A percentile compares a stretch with the other conserved stretches of the same genome.
These are phyloP conservation scores for Acorus gramineus DNA, from an alignment of 106 monocot species.

Conservation along the genomic window DNA sequence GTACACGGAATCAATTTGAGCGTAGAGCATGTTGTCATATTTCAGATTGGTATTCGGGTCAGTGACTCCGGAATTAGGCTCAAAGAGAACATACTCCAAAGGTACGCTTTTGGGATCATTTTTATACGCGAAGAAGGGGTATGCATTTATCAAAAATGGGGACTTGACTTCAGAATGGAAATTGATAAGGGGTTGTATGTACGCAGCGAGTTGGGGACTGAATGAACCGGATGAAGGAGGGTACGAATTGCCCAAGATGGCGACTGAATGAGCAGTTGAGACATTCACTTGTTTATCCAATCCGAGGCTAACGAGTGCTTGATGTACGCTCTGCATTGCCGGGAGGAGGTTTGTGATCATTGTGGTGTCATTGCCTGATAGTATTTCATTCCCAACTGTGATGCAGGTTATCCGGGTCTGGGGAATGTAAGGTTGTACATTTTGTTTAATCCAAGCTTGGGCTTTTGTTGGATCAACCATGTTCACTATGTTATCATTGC, in stretches of 20 bases:
- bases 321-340: slow-evolving; percentile 65
- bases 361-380: slow-evolving; percentile 49
- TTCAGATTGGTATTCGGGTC: slow-evolving; percentile 53
- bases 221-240: slow-evolving; percentile 84
- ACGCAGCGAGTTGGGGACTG: slow-evolving; percentile 24
- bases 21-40: slow-evolving; percentile 93
- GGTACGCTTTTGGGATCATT: slow-evolving; percentile 35
- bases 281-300: slow-evolving; percentile 65
- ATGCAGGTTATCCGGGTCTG: slow-evolving; percentile 67
- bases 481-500: slow-evolving; percentile 43
- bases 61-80: slow-evolving; percentile 47
- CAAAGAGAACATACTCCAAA: slow-evolving; percentile 66
- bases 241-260: slow-evolving; percentile 47
- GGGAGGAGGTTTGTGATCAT: slow-evolving; percentile 61
- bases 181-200: slow-evolving; percentile 52
- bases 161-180: slow-evolving; percentile 68
- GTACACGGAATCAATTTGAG: slow-evolving; percentile 76
- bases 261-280: slow-evolving; percentile 68
- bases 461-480: slow-evolving; percentile 57
- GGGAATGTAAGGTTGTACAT: slow-evolving; percentile 50
- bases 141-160: slow-evolving; percentile 77
- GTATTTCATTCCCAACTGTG: slow-evolving; percentile 83
- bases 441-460: slow-evolving; percentile 52
- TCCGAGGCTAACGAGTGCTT: slow-evolving; percentile 47
- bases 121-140: slow-evolving; percentile 89